Percentiles rank a stretch among this genome's conserved stretches.
Evolutionary conservation across 202 grass and related monocot species (phyloP).

Genomic region (Thinopyrum obtusiflorum): DNA sequence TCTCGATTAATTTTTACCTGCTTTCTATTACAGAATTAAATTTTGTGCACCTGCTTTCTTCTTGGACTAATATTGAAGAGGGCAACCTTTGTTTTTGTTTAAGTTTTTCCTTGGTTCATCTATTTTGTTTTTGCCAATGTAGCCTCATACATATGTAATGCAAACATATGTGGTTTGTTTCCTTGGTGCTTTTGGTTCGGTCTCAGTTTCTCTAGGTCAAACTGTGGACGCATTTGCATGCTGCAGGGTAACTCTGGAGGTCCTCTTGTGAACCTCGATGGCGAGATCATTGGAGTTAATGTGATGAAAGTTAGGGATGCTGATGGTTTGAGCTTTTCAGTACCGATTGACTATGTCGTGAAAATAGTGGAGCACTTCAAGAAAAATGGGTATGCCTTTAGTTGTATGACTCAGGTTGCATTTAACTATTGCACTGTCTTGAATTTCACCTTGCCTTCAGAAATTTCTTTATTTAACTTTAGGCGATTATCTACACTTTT

Average conservation of each 20-base stretch:
- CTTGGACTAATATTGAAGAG: not conserved
- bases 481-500: not conserved
- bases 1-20: not conserved
- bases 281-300: conserved; percentile 84
- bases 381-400: conserved; percentile 64
- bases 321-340: conserved; percentile 82
- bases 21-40: too few species aligned
- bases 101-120: not conserved
- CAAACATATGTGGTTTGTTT: conserved; percentile 14
- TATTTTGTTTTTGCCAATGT: not conserved
- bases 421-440: conserved; percentile 20
- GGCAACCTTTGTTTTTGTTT: not conserved
- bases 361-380: conserved; percentile 84
- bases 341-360: conserved; percentile 66
- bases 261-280: conserved; percentile 87
- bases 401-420: not conserved
- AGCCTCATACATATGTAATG: not conserved
- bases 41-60: conserved; percentile 9
- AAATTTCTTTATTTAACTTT: conserved; percentile 19
- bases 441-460: not conserved
- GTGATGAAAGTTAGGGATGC: conserved; percentile 56
- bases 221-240: conserved; percentile 18
- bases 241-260: conserved; percentile 79
- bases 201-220: conserved; percentile 19
- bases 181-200: conserved; percentile 9